phyloP scores from a whole-genome alignment of 495 filamentous ascomycete genomes.

The Achaetomiella virescens region DNA sequence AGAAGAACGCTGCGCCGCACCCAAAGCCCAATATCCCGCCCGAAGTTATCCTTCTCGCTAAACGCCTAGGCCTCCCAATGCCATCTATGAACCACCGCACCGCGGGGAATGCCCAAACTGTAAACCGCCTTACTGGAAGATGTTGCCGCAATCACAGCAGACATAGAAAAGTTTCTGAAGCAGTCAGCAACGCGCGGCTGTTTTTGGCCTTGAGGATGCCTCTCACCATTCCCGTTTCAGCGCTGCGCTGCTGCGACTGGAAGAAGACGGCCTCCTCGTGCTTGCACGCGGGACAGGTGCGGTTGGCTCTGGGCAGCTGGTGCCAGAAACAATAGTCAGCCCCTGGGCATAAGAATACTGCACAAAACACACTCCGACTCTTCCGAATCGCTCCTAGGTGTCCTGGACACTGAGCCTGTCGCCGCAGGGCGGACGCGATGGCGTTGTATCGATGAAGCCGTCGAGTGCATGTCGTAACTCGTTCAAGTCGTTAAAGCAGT shows the following conservation, averaged over 20 bases:
- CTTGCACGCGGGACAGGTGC: constrained; percentile 73
- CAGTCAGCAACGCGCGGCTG: constrained; percentile 21
- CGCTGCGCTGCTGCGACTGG: constrained; percentile 93
- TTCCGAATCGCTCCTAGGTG: not conserved
- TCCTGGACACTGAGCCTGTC: not conserved
- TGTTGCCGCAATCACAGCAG: constrained; percentile 85
- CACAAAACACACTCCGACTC: not conserved
- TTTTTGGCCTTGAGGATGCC: not conserved
- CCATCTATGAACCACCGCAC: not conserved
- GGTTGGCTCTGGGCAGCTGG: constrained; percentile 81
- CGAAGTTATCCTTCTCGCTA: not conserved
- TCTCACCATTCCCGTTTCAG: constrained; percentile 95
- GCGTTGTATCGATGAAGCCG: not conserved
- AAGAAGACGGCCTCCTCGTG: constrained; percentile 92
- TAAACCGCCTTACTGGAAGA: constrained; percentile 53
- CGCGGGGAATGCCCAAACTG: not conserved
- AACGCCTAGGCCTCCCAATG: constrained; percentile 10
- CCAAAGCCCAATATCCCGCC: not conserved
- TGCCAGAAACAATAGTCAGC: constrained; percentile 41
- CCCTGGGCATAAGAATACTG: constrained; percentile 1
- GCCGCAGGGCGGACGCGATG: not conserved
- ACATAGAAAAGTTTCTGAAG: constrained; percentile 93
- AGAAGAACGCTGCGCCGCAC: not conserved
- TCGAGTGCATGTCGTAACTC: not conserved
- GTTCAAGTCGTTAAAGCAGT: not conserved